phyloP scores from a whole-genome alignment of 768 basidiomycete species.

The Hydnum rufescens region DNA sequence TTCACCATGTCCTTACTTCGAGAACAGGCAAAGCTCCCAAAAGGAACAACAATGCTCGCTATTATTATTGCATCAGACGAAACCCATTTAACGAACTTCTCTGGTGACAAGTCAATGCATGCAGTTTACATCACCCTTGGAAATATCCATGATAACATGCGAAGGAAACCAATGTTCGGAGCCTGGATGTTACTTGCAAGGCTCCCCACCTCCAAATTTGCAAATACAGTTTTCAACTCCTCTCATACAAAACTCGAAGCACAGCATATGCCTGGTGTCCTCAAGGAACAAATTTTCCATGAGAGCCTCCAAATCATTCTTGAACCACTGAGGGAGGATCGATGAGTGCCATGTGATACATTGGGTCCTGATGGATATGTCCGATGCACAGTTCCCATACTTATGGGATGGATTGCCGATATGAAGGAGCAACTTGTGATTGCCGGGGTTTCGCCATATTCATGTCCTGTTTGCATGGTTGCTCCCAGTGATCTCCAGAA shows the following conservation, averaged over 20 bases:
- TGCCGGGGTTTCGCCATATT: neutral
- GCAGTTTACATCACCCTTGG: constrained; percentile 6
- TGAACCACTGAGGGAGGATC: neutral
- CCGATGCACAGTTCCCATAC: neutral
- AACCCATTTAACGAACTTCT: constrained; percentile 6
- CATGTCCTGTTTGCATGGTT: neutral
- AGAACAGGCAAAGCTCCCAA: constrained; percentile 1
- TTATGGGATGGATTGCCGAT: neutral
- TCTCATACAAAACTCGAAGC: neutral
- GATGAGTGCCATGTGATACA: neutral
- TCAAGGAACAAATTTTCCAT: neutral
- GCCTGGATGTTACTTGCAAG: neutral
- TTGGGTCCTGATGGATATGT: neutral
- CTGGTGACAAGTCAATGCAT: constrained; percentile 1
- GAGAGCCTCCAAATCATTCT: neutral
- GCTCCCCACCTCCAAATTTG: neutral
- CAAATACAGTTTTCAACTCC: neutral
- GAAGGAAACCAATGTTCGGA: constrained; percentile 22
- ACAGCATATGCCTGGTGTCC: neutral
- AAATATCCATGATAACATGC: constrained; percentile 1
- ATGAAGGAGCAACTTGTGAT: neutral
- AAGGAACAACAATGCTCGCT: constrained; percentile 3
- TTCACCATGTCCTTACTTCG: neutral
- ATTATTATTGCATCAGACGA: constrained; percentile 7
- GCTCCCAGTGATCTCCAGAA: neutral